Base-by-base conservation (phyloP, 2,329 filamentous ascomycete genomes). In the Penicillium paneum region DNA sequence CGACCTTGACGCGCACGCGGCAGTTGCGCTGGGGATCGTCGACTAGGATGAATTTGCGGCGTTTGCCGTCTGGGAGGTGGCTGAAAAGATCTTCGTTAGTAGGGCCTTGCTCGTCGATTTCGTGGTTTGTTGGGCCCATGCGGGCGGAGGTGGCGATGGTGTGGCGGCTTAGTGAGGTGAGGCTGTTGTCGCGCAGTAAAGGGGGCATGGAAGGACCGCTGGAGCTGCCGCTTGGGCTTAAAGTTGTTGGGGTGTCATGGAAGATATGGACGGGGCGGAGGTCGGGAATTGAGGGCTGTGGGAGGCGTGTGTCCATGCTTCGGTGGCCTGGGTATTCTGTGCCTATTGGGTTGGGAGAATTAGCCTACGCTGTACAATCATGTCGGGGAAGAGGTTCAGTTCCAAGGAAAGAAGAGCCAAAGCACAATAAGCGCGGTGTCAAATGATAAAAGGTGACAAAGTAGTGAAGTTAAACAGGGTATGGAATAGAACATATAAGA, bases 31-130 rank as follows among this genome's bases (percentile, higher is more conserved):
- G 88, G 49, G 85, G 86, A 71, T 97, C 93, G 62, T 97, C 92
- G 28, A 97, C 91, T 10, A 97, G 83, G 64, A 97, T 96, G 74
- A 97, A 97, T 74, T 97, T 97, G 70, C 93, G 88, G 68, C 91
- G 90, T 77, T 96, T 96, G 49, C 88, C 86, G 67, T 94, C 91
- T 1, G 92, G 91, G 49, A 96, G 83, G 62, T 94, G 88, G 45
- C 91, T 90, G 72, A 97, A 97, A 41, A 97, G 83, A 45, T 86
- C 85, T 15, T 85, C 82, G 49, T 79, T 87, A 42, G 52, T 67
- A 11, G 72, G 71, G 29, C 67, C 67, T 38, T 61, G 56, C 40
- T 70, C 63, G 13, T 67, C 70, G 6, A 63, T 59, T 17, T 68
- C 62, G 24, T 62, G 59, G 5, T 58, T 58, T 28, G 61, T 53